Percentiles rank a stretch among this genome's conserved stretches.
phyloP scores from a whole-genome alignment of 306 rosid species.

The Trifolium repens region DNA sequence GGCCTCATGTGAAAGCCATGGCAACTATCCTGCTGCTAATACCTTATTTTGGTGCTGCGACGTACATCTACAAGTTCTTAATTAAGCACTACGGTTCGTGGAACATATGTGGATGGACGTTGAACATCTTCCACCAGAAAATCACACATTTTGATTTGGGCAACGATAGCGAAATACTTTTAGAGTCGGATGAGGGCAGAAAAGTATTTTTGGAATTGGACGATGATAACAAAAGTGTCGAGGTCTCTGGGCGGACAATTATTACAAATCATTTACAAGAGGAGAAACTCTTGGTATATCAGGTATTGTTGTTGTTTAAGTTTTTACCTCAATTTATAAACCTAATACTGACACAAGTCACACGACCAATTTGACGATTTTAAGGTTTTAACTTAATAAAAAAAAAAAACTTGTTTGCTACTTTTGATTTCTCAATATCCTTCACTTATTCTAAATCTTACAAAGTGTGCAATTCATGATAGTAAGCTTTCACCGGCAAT shows the following conservation, averaged over 20 bases:
- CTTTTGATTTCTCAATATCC: constrained; percentile 30
- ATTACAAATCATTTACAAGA: constrained; percentile 41
- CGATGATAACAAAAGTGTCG: constrained; percentile 15
- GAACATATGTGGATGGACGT: constrained; percentile 23
- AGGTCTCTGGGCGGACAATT: constrained; percentile 38
- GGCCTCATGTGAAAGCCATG: constrained; percentile 61
- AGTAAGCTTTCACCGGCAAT: constrained; percentile 17
- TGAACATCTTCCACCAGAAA: constrained; percentile 35
- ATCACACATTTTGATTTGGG: not conserved
- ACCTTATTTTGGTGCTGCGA: constrained; percentile 59
- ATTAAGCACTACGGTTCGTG: constrained; percentile 40
- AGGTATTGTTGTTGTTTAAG: constrained; percentile 39
- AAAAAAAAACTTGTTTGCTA: too few species aligned
- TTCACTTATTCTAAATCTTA: constrained; percentile 22
- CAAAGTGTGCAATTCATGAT: constrained; percentile 8
- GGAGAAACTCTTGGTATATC: constrained; percentile 32
- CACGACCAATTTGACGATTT: not conserved
- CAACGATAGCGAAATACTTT: not conserved
- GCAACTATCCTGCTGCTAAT: constrained; percentile 54
- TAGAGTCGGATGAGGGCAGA: not conserved
- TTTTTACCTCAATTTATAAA: constrained; percentile 11
- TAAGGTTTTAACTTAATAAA: constrained; percentile 10
- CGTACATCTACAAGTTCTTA: constrained; percentile 48
- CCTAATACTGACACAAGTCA: not conserved
- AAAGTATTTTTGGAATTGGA: not conserved